Evolutionary conservation across 148 eudicot genomes (phyloP), one percentile per base, ranked within the genome.

Genomic region (Gaultheria prostrata): DNA sequence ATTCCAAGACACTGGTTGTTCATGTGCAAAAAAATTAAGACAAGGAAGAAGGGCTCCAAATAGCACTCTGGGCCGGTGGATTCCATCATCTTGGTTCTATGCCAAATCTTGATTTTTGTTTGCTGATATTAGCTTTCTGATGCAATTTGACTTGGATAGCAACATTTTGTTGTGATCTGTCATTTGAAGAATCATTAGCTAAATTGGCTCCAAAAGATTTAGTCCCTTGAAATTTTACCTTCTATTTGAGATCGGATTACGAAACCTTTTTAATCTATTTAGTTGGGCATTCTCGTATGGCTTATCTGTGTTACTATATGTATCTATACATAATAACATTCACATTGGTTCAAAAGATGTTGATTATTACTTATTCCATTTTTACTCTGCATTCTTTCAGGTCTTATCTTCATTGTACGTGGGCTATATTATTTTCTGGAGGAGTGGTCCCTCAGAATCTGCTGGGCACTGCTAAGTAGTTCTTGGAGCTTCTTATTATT

Each of bases 371-470:
- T 20, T 3, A 46, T 17, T 45, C 77, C 26, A 21, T 80, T 14
- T 32, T 49, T 56, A 32, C 77, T 48, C 18, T 39, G 50, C 48
- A 63, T 74, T 59, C 50, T 75, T 61, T 81, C 80, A 80, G 86
- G 80, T 70, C 76, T 20, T 53, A 48, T 26, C 74, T 65, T 46
- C 12, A 45, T 79, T 77, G 7, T 33, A 51, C 50, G 63, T 26
- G 45, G 71, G 26, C 13, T 15, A 26, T 78, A 69, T 28, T 59
- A 49, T 33, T 78, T 61, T 82, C 51, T 35, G n/a, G 33, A 59
- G 30, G 74, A 79, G 26, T 57, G 72, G n/a, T 50, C 33, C 9
- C 75, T 77, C 45, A 1, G 76, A 72, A 78, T 51, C 54, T 77
- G 35, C 39, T 49, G 54, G 24, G 32, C 21, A 50, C 45, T 63